Conservation (phyloP, 2,329 filamentous ascomycete species). For the Pseudogymnoascus sp. region DNA sequence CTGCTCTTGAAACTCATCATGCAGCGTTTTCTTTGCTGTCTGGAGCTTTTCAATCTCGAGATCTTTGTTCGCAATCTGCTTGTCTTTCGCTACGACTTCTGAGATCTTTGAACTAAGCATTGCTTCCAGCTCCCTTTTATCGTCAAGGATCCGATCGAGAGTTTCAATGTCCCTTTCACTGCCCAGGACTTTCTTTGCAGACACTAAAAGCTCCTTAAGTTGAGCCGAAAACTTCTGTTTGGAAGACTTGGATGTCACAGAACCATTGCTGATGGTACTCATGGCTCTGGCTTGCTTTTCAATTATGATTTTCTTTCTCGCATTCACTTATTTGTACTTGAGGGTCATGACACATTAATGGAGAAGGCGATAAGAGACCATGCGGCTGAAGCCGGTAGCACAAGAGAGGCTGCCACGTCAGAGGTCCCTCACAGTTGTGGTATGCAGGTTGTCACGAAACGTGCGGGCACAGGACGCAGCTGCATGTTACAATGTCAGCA, state of each 20-base stretch:
- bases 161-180: background rate
- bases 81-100: background rate
- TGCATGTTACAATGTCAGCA: background rate
- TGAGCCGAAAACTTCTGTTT: background rate
- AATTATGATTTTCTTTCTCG: background rate
- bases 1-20: background rate
- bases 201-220: background rate
- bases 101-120: background rate
- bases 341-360: too few species aligned
- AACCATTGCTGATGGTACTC: background rate
- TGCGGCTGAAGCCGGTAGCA: background rate
- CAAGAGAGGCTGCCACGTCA: background rate
- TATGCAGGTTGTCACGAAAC: background rate
- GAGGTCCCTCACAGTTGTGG: background rate
- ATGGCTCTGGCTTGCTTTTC: background rate
- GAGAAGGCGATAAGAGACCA: background rate
- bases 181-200: background rate
- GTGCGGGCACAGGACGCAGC: background rate
- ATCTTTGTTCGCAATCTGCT: background rate
- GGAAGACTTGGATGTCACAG: background rate
- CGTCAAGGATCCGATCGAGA: background rate
- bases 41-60: background rate
- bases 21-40: background rate
- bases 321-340: too few species aligned
- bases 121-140: background rate